A percentile compares a stretch with the other conserved stretches of the same genome.
Conservation (phyloP, 306 rosid genomes). For the Arachis stenosperma region DNA sequence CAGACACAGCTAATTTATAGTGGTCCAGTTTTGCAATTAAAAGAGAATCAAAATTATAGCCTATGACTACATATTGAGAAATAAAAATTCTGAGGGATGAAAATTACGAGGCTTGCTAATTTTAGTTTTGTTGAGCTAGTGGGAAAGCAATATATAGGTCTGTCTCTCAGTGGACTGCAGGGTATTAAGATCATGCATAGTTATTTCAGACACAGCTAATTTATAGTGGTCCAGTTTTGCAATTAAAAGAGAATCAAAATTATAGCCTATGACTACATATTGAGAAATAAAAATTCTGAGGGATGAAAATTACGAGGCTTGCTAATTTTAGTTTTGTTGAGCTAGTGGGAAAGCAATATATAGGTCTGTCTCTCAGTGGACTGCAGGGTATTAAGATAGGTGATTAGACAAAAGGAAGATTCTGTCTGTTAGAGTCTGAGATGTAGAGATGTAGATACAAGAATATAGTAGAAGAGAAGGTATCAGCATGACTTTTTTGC, state of each 20-base stretch:
- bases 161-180: neutral
- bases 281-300: neutral
- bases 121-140: conserved; percentile 14
- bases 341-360: conserved; percentile 2
- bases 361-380: neutral
- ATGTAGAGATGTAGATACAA: neutral
- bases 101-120: neutral
- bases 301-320: neutral
- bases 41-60: neutral
- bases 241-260: neutral
- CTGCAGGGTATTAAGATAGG: neutral
- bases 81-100: neutral
- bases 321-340: neutral
- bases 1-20: neutral
- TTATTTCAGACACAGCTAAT: neutral
- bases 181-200: neutral
- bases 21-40: neutral
- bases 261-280: neutral
- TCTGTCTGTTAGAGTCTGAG: neutral
- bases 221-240: neutral
- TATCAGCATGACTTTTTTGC: neutral
- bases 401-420: neutral
- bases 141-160: neutral
- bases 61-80: neutral
- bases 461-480: neutral